Percentiles rank a stretch among this genome's conserved stretches.
phyloP scores from a whole-genome alignment of 495 filamentous ascomycete genomes.

The Aeminium ludgeri region DNA sequence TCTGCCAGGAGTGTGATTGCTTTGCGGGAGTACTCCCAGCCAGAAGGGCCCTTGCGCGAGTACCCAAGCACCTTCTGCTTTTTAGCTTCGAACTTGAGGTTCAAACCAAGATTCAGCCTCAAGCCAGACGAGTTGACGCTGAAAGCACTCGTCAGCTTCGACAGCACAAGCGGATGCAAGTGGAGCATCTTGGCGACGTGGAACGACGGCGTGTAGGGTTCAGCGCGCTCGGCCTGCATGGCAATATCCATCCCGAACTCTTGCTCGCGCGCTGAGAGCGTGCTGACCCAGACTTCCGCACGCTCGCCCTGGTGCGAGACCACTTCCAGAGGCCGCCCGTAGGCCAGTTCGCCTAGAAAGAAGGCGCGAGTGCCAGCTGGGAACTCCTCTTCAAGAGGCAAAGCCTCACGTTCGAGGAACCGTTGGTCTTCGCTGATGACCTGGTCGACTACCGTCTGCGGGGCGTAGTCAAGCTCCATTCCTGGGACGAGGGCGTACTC shows the following conservation, averaged over 20 bases:
- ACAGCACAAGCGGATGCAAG: slow-evolving; percentile 72
- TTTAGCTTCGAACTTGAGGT: slow-evolving; percentile 88
- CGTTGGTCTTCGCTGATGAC: slow-evolving; percentile 83
- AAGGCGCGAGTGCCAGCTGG: slow-evolving; percentile 66
- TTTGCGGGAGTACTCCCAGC: slow-evolving; percentile 90
- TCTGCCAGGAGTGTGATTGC: slow-evolving; percentile 61
- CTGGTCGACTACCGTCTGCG: slow-evolving; percentile 77
- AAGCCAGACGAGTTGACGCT: slow-evolving; percentile 61
- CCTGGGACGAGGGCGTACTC: slow-evolving; percentile 82
- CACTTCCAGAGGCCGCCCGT: slow-evolving; percentile 76
- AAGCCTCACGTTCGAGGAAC: slow-evolving; percentile 72
- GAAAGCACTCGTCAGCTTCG: slow-evolving; percentile 91
- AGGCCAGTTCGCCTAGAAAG: slow-evolving; percentile 91
- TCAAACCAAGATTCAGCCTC: slow-evolving; percentile 78
- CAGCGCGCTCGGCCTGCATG: slow-evolving; percentile 42
- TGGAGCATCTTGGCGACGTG: slow-evolving; percentile 63
- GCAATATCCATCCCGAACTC: slow-evolving; percentile 70
- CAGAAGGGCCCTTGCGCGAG: slow-evolving; percentile 61
- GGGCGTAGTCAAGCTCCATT: slow-evolving; percentile 78
- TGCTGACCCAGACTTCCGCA: slow-evolving; percentile 58
- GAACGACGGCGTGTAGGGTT: slow-evolving; percentile 71
- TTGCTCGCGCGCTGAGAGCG: slow-evolving; percentile 48
- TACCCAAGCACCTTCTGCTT: slow-evolving; percentile 95
- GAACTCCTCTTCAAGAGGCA: slow-evolving; percentile 85
- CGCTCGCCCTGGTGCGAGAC: slow-evolving; percentile 51